Base-by-base conservation (phyloP, 2,329 filamentous ascomycete species). In the Sporothrix dimorphospora region DNA sequence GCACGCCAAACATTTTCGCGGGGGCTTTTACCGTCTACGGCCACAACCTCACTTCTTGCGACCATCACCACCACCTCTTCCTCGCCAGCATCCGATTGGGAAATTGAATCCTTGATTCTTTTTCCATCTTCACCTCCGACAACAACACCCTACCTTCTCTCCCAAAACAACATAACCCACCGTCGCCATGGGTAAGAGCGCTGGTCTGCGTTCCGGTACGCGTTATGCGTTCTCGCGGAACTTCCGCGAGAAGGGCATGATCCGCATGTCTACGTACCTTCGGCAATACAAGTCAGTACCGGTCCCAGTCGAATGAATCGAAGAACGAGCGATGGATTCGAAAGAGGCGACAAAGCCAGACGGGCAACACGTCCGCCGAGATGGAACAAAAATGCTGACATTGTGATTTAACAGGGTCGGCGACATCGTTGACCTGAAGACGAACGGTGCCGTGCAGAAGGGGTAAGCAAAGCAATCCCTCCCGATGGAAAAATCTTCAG, bases 371-470 rank as follows among this genome's bases (percentile, higher is more conserved):
- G 38, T n/a, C 27, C 14, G 11, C 30, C 11, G 49, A 49, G 49
- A 55, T 70, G 75, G 74, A 76, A 81, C 80, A 75, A 71, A 73
- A 61, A 57, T 69, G 73, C 67, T 71, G 72, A 77, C 53, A 40
- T 8, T 38, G 30, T 45, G 53, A 72, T 69, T 68, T 77, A 21
- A 75, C 80, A 94, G 91, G 84, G 96, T 99, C 82, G 96, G 96
- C 85, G 96, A 99, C 82, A 98, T 98, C 80, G 96, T 99, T 82
- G 96, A 99, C 84, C 94, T 99, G 84, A 97, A 97, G 87, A 93
- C 92, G 82, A 98, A 99, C 88, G 96, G 94, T 92, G 96, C 94
- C 82, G 92, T 97, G 77, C 94, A 97, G 89, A 97, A 97, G 91
- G 94, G 94, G 92, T 96, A 87, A 90, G 91, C 86, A 80, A 77